Base-by-base conservation (phyloP, 306 rosid species). In the Inga leiocalycina region DNA sequence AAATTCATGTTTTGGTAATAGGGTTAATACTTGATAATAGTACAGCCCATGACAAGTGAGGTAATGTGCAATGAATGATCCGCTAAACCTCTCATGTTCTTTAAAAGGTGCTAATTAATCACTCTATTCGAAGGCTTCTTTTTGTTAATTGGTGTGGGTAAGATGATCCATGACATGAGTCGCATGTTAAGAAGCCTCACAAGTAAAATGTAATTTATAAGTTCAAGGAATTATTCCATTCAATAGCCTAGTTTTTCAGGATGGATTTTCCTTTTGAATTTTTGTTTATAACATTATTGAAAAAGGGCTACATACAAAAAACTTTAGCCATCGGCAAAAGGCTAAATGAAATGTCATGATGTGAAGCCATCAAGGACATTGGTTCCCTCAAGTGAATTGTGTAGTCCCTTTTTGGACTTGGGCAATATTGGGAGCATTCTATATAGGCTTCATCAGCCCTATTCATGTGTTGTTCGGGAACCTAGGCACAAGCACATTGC, bases 21-120 rank as follows among this genome's bases (percentile, higher is more conserved):
- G 6, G 49, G 43, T 59, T 80, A 41, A 27, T 61, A 59, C 73
- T 71, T 45, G 84, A 32, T 59, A 45, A 45, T 34, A 32, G 79
- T 57, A 19, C 14, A 61, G 4, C 30, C 56, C 10, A 35, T 67
- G 49, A 84, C 56, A 80, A 66, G 39, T 75, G 27, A 35, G 41
- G 10, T 19, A 15, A 65, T 78, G 49, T 1, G n/a, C 72, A 32
- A n/a, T 48, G 34, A 13, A 46, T 15, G 32, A 71, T 45, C 70
- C 59, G 66, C 49, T 8, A 15, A 52, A 41, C 69, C 52, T 8
- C 20, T n/a, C 34, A 22, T 59, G 34, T 22, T 22, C 34, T 24
- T 22, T 3, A 22, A 22, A 51, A 51, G 57, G 6, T 9, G 66
- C 34, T 59, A 59, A 10, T 10, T 22, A 59, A 22, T 10, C 34